These are phyloP conservation scores for Coniochaeta sp. DNA, from an alignment of 2,329 filamentous ascomycete species.

Conservation along the genomic window DNA sequence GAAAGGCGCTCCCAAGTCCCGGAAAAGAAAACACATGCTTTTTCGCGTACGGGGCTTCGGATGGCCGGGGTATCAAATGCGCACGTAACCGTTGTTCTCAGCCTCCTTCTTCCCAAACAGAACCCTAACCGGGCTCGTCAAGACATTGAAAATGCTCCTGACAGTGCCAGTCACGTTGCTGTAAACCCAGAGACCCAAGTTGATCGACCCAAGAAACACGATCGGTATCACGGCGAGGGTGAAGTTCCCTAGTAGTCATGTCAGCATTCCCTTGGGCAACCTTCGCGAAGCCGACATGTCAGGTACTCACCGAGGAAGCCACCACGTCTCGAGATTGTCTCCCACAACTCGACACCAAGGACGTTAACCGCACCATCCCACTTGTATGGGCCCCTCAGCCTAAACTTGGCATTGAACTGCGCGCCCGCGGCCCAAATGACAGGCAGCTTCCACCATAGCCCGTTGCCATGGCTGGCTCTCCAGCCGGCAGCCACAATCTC, in stretches of 20 bases:
- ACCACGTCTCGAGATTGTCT: constrained; percentile 28
- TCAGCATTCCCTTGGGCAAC: background rate
- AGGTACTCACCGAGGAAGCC: constrained; percentile 24
- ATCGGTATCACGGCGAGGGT: constrained; percentile 2
- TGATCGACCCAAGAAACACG: background rate
- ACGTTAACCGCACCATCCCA: constrained; percentile 22
- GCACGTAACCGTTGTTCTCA: background rate
- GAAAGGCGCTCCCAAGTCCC: no score
- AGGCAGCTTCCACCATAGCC: constrained; percentile 24
- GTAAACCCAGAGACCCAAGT: background rate
- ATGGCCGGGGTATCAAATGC: background rate
- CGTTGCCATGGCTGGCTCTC: constrained; percentile 9
- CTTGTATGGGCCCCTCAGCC: constrained; percentile 30
- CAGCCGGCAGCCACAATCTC: constrained; percentile 20
- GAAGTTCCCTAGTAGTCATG: background rate
- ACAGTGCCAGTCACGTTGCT: background rate
- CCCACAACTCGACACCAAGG: constrained; percentile 28
- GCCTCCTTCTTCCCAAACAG: background rate
- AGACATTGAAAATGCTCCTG: background rate
- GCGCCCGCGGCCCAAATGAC: constrained; percentile 32
- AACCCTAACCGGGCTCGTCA: background rate
- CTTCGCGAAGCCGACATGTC: background rate
- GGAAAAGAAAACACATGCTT: background rate
- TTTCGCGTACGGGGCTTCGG: no score
- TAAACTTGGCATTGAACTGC: constrained; percentile 31